A percentile compares a stretch with the other conserved stretches of the same genome.
These are phyloP conservation scores for Liriodendron chinense DNA, from an alignment of 164 flowering plant species.

Conservation along the genomic window DNA sequence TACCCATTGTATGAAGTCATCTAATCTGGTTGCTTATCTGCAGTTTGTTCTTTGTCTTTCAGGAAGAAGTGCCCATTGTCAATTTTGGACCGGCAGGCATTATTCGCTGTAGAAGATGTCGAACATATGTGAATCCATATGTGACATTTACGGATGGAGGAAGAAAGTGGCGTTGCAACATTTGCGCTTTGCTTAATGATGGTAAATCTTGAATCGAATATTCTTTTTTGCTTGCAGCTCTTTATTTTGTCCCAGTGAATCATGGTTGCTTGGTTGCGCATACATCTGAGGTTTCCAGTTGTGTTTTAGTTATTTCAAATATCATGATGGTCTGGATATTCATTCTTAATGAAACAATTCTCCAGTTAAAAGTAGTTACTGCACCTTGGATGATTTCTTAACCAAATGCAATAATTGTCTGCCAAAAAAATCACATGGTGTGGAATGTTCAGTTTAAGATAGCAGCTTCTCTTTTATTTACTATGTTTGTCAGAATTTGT, in stretches of 20 bases:
- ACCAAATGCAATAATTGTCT: neutral
- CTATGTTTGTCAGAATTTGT: neutral
- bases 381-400: neutral
- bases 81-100: slow-evolving; percentile 81
- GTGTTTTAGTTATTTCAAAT: neutral
- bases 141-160: slow-evolving; percentile 90
- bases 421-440: neutral
- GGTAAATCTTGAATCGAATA: slow-evolving; percentile 40
- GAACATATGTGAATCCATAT: slow-evolving; percentile 92
- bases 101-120: slow-evolving; percentile 91
- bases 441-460: neutral
- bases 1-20: neutral
- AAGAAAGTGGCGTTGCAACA: slow-evolving; percentile 96
- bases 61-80: slow-evolving; percentile 93
- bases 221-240: neutral
- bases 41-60: slow-evolving; percentile 16
- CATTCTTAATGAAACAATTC: neutral
- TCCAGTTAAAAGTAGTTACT: neutral
- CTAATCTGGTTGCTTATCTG: slow-evolving; percentile 1
- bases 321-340: neutral
- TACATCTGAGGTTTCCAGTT: neutral
- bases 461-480: neutral
- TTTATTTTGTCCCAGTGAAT: too few species aligned
- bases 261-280: too few species aligned
- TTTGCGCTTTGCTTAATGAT: slow-evolving; percentile 86